A percentile compares a stretch with the other conserved stretches of the same genome.
These are phyloP conservation scores for Apiospora kogelbergensis DNA, from an alignment of 2,329 filamentous ascomycete genomes.

Conservation along the genomic window DNA sequence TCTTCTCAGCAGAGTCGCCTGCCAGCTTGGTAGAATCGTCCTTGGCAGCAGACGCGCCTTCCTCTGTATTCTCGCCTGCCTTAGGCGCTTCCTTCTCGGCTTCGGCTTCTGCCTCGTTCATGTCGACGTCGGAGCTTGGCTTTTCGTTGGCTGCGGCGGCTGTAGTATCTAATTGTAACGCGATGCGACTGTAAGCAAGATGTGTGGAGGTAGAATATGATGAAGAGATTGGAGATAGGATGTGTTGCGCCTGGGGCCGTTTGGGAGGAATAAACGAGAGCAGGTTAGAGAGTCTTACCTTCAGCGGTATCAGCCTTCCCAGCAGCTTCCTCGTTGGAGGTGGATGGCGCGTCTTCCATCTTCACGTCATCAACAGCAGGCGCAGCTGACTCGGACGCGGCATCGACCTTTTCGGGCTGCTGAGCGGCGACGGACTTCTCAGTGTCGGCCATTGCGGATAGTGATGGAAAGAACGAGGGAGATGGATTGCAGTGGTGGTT, in stretches of 20 bases:
- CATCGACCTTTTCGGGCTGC: conserved; percentile 16
- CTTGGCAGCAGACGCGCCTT: conserved; percentile 9
- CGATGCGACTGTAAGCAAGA: neutral
- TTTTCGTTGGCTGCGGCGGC: conserved; percentile 5
- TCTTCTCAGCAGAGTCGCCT: conserved; percentile 10
- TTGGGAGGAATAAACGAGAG: conserved; percentile 15
- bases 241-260: conserved; percentile 7
- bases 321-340: conserved; percentile 18
- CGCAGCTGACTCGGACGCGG: conserved; percentile 13
- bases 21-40: conserved; percentile 10
- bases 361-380: conserved; percentile 17
- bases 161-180: neutral
- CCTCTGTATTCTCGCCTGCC: conserved; percentile 20
- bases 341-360: conserved; percentile 25
- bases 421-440: neutral
- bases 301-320: conserved; percentile 14
- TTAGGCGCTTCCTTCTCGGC: conserved; percentile 23
- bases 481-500: neutral
- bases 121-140: conserved; percentile 1
- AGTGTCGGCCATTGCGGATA: conserved; percentile 8
- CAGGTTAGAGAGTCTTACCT: conserved; percentile 9
- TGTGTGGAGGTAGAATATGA: neutral
- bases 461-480: neutral
- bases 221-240: neutral
- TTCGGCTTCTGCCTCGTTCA: conserved; percentile 2